Base-by-base conservation (phyloP, 2,329 filamentous ascomycete species). In the Fusarium succisae region DNA sequence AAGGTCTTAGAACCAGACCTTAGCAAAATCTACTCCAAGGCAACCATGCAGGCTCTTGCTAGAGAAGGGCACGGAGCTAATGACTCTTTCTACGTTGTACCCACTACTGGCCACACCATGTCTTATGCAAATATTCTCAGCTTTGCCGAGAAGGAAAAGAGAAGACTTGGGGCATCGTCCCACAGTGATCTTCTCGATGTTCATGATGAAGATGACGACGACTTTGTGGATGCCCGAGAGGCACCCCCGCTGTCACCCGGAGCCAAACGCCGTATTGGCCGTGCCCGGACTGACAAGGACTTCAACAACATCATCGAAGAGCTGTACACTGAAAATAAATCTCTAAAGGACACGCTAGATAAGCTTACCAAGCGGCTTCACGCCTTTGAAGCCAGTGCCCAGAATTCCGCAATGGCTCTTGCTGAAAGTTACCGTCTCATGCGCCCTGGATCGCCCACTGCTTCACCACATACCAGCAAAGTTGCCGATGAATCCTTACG, bases 41-140 rank as follows among this genome's bases (percentile, higher is more conserved):
- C 96, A 18, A 94, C 96, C 8, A 88, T 98, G 61, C 90, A 92
- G 58, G 94, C 95, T 2, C 88, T 98, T 47, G 88, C 91, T 26
- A 91, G 93, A 63, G 91, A 92, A 37, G 90, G 90, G 1, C 88
- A 91, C 35, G 87, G 88, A 22, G 85, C 89, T 22, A 89, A 87
- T 66, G 93, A 93, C 77, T 96, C 93, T 14, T 99, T 99, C 84
- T 98, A 98, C 81, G 93, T 98, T 3, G 96, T 99, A 3, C 96
- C 96, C 8, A 93, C 94, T 1, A 94, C 93, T 24, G 96, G 96
- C 10, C 95, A 96, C 73, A 98, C 95, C 6, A 92, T 95, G 69
- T 96, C 95, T 1, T 99, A 98, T 79, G 95, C 96, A 50, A 95
- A 93, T 71, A 98, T 99, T 59, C 86, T 98, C 26, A 92, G 86